Percentiles rank a stretch among this genome's conserved stretches.
Evolutionary conservation across 176 grass and related monocot genomes (phyloP).

Genomic region (Oryza nivara): DNA sequence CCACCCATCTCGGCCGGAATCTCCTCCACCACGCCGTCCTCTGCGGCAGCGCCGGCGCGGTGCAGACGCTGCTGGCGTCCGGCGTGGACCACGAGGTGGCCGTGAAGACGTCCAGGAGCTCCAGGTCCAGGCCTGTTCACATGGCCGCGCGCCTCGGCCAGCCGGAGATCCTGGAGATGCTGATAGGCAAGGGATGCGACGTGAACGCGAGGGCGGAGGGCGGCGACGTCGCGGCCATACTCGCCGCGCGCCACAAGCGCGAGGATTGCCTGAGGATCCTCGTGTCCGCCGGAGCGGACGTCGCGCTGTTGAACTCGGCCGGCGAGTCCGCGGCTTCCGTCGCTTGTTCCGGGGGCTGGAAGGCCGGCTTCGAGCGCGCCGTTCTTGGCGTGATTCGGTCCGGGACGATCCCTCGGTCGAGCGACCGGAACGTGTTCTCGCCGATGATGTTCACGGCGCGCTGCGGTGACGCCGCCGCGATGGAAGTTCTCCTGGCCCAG

Average conservation of each 20-base stretch:
- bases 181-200: slow-evolving; percentile 62
- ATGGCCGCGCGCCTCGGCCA: slow-evolving; percentile 70
- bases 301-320: slow-evolving; percentile 62
- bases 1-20: slow-evolving; percentile 56
- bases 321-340: slow-evolving; percentile 51
- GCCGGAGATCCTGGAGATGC: slow-evolving; percentile 54
- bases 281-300: slow-evolving; percentile 58
- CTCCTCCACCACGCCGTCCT: slow-evolving; percentile 96
- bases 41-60: slow-evolving; percentile 66
- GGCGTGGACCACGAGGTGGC: slow-evolving; percentile 62
- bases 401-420: slow-evolving; percentile 60
- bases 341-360: slow-evolving; percentile 61
- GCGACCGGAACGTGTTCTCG: slow-evolving; percentile 66
- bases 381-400: slow-evolving; percentile 55
- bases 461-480: slow-evolving; percentile 53
- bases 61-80: slow-evolving; percentile 59
- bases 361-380: slow-evolving; percentile 46
- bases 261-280: slow-evolving; percentile 80
- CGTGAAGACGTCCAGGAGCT: slow-evolving; percentile 59
- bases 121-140: slow-evolving; percentile 66
- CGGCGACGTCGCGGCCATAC: slow-evolving; percentile 60
- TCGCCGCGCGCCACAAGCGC: slow-evolving; percentile 53
- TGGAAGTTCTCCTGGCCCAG: slow-evolving; percentile 64
- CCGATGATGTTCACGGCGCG: slow-evolving; percentile 56
- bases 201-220: slow-evolving; percentile 64